Conservation (phyloP, 2,329 filamentous ascomycete species). For the Alternaria sp. region DNA sequence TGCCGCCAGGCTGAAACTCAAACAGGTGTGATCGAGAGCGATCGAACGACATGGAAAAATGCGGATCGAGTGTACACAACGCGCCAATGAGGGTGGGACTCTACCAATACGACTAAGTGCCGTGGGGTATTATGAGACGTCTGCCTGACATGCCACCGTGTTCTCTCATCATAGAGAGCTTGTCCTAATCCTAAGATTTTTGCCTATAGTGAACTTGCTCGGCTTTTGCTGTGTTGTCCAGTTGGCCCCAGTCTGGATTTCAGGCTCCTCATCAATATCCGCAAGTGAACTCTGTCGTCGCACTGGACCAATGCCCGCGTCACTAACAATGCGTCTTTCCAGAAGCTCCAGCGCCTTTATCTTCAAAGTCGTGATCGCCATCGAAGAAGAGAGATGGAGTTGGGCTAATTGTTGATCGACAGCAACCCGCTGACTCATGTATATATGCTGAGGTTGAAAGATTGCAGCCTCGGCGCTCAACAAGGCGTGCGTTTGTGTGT, state of each 20-base stretch:
- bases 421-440: conserved; percentile 3
- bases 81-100: conserved; percentile 9
- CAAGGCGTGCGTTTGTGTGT: conserved; percentile 19
- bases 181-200: conserved; percentile 18
- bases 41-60: conserved; percentile 12
- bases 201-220: background rate
- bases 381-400: conserved; percentile 30
- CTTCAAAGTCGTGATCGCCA: background rate
- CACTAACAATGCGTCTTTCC: conserved; percentile 27
- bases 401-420: conserved; percentile 21
- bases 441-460: conserved; percentile 30
- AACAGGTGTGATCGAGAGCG: background rate
- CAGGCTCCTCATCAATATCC: conserved; percentile 6
- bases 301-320: conserved; percentile 15
- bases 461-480: conserved; percentile 35
- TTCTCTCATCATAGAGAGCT: conserved; percentile 28
- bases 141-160: conserved; percentile 12
- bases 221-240: conserved; percentile 14
- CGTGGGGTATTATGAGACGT: conserved; percentile 6
- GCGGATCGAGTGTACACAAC: background rate
- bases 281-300: background rate
- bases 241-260: conserved; percentile 14
- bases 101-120: conserved; percentile 1
- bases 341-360: conserved; percentile 22
- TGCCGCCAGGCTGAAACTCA: background rate